Evolutionary conservation across 441 rosid genomes (phyloP), one percentile per base, ranked within the genome.

Genomic region (Aquilaria agallochum): DNA sequence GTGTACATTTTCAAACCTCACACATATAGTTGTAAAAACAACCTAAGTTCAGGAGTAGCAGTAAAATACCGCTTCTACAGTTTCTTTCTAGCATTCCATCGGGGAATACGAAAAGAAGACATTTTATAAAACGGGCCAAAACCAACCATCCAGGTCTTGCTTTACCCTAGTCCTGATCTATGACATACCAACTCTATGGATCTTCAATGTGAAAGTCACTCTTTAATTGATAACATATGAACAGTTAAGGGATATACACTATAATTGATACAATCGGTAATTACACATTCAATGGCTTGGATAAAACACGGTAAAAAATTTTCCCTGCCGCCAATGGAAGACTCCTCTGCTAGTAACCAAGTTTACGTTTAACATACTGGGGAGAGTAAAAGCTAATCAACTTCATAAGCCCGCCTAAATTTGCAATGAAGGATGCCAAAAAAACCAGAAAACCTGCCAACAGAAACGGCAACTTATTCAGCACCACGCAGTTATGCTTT

Each of bases 371-470:
- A 52, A 50, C 52, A 55, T 53, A 64, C 27, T 31, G 52, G 55
- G 51, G 53, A 62, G 60, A 51, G 55, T 62, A 64, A 66, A 68
- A 70, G 71, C 62, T 62, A 53, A 63, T 63, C 65, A 59, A 67
- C 64, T 11, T 64, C 44, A 33, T 52, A 48, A 70, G 69, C 67
- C 70, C 51, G 40, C 70, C 46, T 6, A 63, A 54, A 67, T 56
- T 56, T 57, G 45, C 61, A 40, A 54, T 20, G 54, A 66, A 55
- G 56, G 53, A 46, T 49, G 36, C 50, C 50, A 46, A 59, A 56
- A 50, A 63, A 70, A 59, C 85, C 85, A 56, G 53, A 50, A 63
- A 70, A 62, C 85, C 85, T 80, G 85, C 72, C 60, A 51, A 59
- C 0, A 32, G 9, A 68, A 27, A 60, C 57, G 32, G 47, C 42